Percentiles rank a stretch among this genome's conserved stretches.
phyloP scores from a whole-genome alignment of 176 grass and related monocot species.

The Zoysia pacifica region DNA sequence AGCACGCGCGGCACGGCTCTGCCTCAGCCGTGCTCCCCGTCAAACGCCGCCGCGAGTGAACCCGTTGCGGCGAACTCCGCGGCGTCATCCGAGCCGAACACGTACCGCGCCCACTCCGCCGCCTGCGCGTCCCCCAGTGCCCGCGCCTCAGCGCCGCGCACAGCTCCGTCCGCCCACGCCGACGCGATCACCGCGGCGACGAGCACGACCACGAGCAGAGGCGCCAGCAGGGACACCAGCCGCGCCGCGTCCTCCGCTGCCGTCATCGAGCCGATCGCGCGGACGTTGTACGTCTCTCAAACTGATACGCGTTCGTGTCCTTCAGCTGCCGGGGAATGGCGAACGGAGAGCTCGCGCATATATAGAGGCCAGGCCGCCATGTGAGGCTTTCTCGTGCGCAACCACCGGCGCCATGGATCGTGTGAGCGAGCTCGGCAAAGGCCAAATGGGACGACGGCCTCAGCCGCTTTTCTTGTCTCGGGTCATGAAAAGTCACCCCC shows the following conservation, averaged over 20 bases:
- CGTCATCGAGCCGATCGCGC: constrained; percentile 5
- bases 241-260: constrained; percentile 28
- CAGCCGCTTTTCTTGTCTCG: neutral
- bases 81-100: constrained; percentile 52
- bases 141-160: constrained; percentile 33
- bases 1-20: neutral
- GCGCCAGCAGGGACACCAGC: constrained; percentile 39
- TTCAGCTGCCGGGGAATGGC: neutral
- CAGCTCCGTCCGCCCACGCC: neutral
- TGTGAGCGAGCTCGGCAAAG: constrained; percentile 37
- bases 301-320: neutral
- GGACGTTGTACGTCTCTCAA: neutral
- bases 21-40: constrained; percentile 13
- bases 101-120: constrained; percentile 51
- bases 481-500: constrained; percentile 23
- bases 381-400: constrained; percentile 50
- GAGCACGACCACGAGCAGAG: constrained; percentile 51
- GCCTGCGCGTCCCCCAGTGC: constrained; percentile 38
- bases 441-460: neutral
- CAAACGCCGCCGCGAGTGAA: neutral
- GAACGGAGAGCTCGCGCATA: neutral
- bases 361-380: constrained; percentile 21
- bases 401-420: constrained; percentile 30
- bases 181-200: constrained; percentile 51
- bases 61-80: neutral